Evolutionary conservation across 106 monocot genomes (phyloP).

Genomic region (Gastrodia elata): DNA sequence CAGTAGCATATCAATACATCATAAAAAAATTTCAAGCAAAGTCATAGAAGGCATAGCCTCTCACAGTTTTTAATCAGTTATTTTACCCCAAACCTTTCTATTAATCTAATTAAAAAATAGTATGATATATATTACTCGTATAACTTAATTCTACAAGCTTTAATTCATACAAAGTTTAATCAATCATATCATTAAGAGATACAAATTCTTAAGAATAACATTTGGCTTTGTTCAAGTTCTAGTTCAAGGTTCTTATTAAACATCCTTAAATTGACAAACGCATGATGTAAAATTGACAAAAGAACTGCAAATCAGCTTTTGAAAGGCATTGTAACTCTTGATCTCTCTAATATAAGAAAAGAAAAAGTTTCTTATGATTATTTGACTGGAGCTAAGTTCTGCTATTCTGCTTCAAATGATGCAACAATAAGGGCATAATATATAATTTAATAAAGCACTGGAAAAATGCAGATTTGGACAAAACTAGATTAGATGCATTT

Average conservation of each 20-base stretch:
- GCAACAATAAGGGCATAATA: neutral
- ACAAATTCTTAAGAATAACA: neutral
- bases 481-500: neutral
- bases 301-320: neutral
- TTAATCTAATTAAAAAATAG: neutral
- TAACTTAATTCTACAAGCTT: neutral
- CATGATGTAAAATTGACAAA: neutral
- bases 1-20: neutral
- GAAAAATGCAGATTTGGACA: neutral
- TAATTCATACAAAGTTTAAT: neutral
- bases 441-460: neutral
- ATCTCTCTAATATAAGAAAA: neutral
- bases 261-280: neutral
- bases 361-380: neutral
- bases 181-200: neutral
- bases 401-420: neutral
- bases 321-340: neutral
- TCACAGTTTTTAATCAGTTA: neutral
- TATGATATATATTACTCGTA: neutral
- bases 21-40: neutral
- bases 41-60: neutral
- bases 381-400: neutral
- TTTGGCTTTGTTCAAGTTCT: neutral
- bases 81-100: neutral
- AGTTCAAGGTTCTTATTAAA: neutral